Evolutionary conservation across 2,329 filamentous ascomycete species (phyloP).

Genomic region (Tolypocladium ophioglossoides): DNA sequence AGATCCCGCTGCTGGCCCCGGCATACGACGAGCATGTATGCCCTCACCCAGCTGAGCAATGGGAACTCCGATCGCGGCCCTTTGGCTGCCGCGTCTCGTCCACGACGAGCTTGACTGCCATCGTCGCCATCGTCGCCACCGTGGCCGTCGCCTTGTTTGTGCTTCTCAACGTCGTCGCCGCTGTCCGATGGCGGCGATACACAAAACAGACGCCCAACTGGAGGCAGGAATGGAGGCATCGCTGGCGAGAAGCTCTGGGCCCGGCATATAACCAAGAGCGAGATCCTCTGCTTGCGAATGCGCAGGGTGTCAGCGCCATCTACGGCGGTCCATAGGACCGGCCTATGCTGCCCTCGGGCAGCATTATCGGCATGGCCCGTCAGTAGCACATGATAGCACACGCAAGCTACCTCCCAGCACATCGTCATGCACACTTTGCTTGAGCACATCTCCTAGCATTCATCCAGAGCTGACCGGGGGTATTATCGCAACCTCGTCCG

Average conservation of each 20-base stretch:
- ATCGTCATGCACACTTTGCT: background rate
- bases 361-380: background rate
- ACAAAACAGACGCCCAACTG: slow-evolving; percentile 10
- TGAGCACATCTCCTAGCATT: slow-evolving; percentile 10
- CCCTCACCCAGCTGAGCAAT: slow-evolving; percentile 34
- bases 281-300: slow-evolving; percentile 16
- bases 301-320: background rate
- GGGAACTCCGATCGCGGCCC: slow-evolving; percentile 25
- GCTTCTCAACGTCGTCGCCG: slow-evolving; percentile 4
- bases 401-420: background rate
- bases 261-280: slow-evolving; percentile 13
- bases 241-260: slow-evolving; percentile 6
- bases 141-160: slow-evolving; percentile 14
- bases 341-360: background rate
- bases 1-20: slow-evolving; percentile 37
- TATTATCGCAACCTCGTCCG: slow-evolving; percentile 80
- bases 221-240: slow-evolving; percentile 6
- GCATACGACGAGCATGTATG: slow-evolving; percentile 39
- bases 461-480: slow-evolving; percentile 80
- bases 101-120: slow-evolving; percentile 19
- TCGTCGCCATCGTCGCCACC: slow-evolving; percentile 17
- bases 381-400: background rate
- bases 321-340: background rate
- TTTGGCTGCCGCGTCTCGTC: slow-evolving; percentile 25
- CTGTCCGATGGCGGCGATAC: slow-evolving; percentile 11